Percentiles rank a stretch among this genome's conserved stretches.
These are phyloP conservation scores for Acorus calamus DNA, from an alignment of 106 monocot genomes.

Conservation along the genomic window DNA sequence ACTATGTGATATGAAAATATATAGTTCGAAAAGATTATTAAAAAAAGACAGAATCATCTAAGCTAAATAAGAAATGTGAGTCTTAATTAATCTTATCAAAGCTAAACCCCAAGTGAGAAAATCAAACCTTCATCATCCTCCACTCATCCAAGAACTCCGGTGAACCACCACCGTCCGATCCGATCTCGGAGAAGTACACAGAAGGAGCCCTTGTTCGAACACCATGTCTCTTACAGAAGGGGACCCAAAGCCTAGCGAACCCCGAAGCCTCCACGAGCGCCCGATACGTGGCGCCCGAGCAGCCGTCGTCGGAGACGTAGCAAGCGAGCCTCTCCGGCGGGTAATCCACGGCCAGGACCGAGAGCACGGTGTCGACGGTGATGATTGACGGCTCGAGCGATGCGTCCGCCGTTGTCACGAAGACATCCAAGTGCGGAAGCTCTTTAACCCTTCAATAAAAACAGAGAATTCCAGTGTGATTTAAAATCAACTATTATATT, in stretches of 20 bases:
- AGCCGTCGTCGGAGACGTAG: conserved; percentile 71
- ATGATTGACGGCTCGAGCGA: conserved; percentile 46
- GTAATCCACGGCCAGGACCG: conserved; percentile 53
- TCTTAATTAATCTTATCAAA: too few relatives aligned
- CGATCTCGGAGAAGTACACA: conserved; percentile 32
- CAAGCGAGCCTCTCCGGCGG: conserved; percentile 43
- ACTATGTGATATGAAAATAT: too few relatives aligned
- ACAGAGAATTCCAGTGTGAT: neutral
- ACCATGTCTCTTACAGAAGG: conserved; percentile 50
- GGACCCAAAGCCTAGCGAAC: conserved; percentile 55
- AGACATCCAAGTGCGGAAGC: conserved; percentile 50
- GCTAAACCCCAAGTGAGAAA: too few relatives aligned
- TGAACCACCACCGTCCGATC: neutral
- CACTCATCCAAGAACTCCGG: conserved; percentile 18
- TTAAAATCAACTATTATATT: too few relatives aligned
- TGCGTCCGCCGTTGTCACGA: conserved; percentile 64
- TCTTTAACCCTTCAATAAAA: conserved; percentile 6
- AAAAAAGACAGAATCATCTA: too few relatives aligned
- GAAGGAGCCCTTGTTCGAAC: conserved; percentile 38
- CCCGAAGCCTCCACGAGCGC: conserved; percentile 33
- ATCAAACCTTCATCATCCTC: conserved; percentile 25
- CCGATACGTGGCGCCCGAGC: conserved; percentile 38
- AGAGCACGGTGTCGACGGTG: conserved; percentile 61
- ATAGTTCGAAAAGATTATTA: too few relatives aligned
- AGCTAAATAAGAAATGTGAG: too few relatives aligned